phyloP scores from a whole-genome alignment of 139 green algal species.

The Deuterostichococcus epilithicus region DNA sequence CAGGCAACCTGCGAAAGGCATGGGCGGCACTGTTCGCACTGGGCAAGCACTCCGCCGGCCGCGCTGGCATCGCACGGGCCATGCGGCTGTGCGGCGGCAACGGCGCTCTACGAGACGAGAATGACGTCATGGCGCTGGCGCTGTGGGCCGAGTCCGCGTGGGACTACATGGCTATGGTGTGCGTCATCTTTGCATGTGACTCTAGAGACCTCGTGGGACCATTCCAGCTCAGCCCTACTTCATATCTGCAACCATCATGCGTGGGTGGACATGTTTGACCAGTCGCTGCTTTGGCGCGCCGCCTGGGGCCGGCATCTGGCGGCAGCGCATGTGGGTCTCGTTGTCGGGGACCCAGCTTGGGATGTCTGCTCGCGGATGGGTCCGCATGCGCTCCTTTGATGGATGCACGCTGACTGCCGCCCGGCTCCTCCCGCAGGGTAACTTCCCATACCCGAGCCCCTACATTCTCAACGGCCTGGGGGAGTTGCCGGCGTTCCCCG shows the following conservation, averaged over 20 bases:
- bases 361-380: no score
- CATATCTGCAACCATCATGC: no score
- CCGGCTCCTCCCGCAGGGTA: constrained; percentile 20
- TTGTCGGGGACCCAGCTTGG: no score
- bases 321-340: no score
- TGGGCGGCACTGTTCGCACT: constrained; percentile 22
- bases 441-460: constrained; percentile 48
- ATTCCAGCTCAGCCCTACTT: no score
- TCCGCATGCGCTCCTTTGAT: no score
- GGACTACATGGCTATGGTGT: constrained; percentile 37
- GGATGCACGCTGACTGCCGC: no score
- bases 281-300: no score
- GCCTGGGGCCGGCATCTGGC: no score
- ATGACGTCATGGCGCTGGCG: constrained; percentile 33
- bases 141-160: constrained; percentile 34
- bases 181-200: neutral
- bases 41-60: constrained; percentile 21
- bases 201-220: no score
- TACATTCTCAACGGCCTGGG: constrained; percentile 58
- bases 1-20: constrained; percentile 12
- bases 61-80: constrained; percentile 3
- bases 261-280: no score
- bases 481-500: constrained; percentile 51
- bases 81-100: constrained; percentile 34
- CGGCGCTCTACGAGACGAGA: constrained; percentile 4